Conservation (phyloP, 1,284 basidiomycete genomes). For the Cutaneotrichosporon daszewskae region DNA sequence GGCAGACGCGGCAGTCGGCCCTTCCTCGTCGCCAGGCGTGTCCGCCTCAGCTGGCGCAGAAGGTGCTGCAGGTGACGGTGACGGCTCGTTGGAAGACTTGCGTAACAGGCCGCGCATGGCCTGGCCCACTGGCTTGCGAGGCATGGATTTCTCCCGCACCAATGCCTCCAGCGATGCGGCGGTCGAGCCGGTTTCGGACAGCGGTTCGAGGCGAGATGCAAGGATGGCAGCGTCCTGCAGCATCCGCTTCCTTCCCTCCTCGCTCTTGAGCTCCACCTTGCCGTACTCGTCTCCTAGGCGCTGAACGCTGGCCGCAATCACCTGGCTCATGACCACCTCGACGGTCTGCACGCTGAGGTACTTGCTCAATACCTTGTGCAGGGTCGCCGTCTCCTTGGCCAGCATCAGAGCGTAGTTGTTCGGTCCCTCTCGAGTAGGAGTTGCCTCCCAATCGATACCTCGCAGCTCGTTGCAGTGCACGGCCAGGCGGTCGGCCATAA, state of each 20-base stretch:
- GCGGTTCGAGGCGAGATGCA: constrained; percentile 62
- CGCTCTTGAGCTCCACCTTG: constrained; percentile 69
- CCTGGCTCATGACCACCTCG: constrained; percentile 87
- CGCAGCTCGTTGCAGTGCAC: constrained; percentile 62
- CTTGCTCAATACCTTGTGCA: constrained; percentile 92
- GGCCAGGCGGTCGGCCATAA: constrained; percentile 91
- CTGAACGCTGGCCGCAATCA: constrained; percentile 84
- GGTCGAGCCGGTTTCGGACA: constrained; percentile 58
- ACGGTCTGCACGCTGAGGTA: constrained; percentile 74
- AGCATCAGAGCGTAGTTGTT: constrained; percentile 78
- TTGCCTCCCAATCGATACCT: constrained; percentile 68
- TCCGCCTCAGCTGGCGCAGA: too few relatives aligned
- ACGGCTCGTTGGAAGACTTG: constrained; percentile 3
- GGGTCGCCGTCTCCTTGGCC: constrained; percentile 89
- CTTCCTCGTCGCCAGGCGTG: constrained; percentile 2
- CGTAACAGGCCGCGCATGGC: constrained; percentile 40
- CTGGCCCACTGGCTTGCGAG: constrained; percentile 33
- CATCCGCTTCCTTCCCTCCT: constrained; percentile 73
- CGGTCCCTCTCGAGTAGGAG: constrained; percentile 53
- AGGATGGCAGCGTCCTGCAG: constrained; percentile 70
- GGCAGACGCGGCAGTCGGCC: too few relatives aligned
- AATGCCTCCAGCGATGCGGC: constrained; percentile 68
- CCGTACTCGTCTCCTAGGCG: constrained; percentile 77
- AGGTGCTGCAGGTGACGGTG: background rate
- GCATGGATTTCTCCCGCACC: constrained; percentile 61